phyloP scores from a whole-genome alignment of 768 basidiomycete species.

The Boletus huronensis region DNA sequence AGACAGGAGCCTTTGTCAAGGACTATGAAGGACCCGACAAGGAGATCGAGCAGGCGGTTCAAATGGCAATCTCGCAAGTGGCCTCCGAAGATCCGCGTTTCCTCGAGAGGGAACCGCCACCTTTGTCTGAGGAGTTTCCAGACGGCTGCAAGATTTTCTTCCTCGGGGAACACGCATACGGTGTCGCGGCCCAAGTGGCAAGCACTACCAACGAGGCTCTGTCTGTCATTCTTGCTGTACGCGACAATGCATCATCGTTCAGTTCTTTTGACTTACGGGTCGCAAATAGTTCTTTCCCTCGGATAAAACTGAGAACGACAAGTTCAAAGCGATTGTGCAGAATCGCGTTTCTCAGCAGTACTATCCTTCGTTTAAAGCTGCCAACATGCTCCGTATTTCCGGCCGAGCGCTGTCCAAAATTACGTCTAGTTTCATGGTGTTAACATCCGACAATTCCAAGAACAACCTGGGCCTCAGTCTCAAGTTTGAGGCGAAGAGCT shows the following conservation, averaged over 20 bases:
- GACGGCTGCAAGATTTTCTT: conserved; percentile 91
- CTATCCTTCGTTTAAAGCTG: conserved; percentile 73
- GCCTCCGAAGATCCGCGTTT: conserved; percentile 86
- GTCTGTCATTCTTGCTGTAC: conserved; percentile 84
- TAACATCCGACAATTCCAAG: conserved; percentile 72
- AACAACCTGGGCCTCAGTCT: conserved; percentile 89
- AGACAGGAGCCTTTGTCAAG: conserved; percentile 89
- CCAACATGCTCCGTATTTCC: conserved; percentile 70
- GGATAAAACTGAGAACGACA: conserved; percentile 74
- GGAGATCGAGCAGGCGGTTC: conserved; percentile 82
- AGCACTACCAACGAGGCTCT: conserved; percentile 65
- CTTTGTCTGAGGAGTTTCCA: conserved; percentile 86
- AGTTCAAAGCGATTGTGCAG: conserved; percentile 68
- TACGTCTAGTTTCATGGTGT: conserved; percentile 90
- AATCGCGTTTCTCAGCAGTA: conserved; percentile 54
- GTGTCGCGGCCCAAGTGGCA: conserved; percentile 89
- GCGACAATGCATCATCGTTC: conserved; percentile 12
- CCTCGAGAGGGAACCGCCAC: conserved; percentile 76
- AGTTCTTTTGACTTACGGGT: neutral
- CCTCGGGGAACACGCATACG: conserved; percentile 91
- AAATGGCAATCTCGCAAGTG: conserved; percentile 79
- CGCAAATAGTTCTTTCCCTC: conserved; percentile 74
- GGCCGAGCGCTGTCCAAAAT: conserved; percentile 83
- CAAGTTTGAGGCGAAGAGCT: conserved; percentile 91
- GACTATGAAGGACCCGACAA: conserved; percentile 85